Conservation (phyloP, 2,329 filamentous ascomycete genomes). For the Xenoacremonium recifei region DNA sequence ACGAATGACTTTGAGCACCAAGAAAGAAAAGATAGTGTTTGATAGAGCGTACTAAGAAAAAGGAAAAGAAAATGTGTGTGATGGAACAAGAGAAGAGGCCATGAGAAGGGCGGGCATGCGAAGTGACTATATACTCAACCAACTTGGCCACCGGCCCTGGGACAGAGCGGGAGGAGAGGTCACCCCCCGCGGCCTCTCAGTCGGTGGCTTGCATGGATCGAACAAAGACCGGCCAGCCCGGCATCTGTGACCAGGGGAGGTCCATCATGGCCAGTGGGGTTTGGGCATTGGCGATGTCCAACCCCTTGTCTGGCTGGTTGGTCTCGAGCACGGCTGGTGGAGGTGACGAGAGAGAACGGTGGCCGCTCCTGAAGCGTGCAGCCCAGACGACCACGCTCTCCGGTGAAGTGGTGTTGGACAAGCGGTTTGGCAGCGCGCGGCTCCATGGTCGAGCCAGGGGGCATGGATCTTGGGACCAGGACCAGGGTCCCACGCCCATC, state of each 20-base stretch:
- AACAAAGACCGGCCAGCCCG: slow-evolving; percentile 17
- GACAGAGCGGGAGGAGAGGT: slow-evolving; percentile 5
- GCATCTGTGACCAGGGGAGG: slow-evolving; percentile 21
- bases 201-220: slow-evolving; percentile 7
- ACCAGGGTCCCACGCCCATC: too few relatives aligned
- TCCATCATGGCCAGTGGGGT: slow-evolving; percentile 18
- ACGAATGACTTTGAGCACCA: slow-evolving; percentile 55
- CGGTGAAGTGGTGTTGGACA: slow-evolving; percentile 22
- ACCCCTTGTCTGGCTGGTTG: slow-evolving; percentile 9
- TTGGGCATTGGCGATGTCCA: slow-evolving; percentile 13
- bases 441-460: slow-evolving; percentile 14
- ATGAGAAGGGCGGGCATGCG: slow-evolving; percentile 18
- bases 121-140: slow-evolving; percentile 29
- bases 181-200: not conserved
- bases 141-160: slow-evolving; percentile 7
- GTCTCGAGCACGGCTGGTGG: slow-evolving; percentile 10
- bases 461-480: slow-evolving; percentile 5
- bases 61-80: slow-evolving; percentile 26
- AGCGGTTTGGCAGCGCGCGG: slow-evolving; percentile 19
- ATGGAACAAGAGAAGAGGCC: slow-evolving; percentile 18
- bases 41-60: slow-evolving; percentile 19
- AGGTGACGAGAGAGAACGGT: slow-evolving; percentile 3
- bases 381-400: slow-evolving; percentile 22
- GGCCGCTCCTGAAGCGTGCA: slow-evolving; percentile 18
- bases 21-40: slow-evolving; percentile 22